Conservation (phyloP, 371 early-diverging fungal species). For the Mucor plumbeus region DNA sequence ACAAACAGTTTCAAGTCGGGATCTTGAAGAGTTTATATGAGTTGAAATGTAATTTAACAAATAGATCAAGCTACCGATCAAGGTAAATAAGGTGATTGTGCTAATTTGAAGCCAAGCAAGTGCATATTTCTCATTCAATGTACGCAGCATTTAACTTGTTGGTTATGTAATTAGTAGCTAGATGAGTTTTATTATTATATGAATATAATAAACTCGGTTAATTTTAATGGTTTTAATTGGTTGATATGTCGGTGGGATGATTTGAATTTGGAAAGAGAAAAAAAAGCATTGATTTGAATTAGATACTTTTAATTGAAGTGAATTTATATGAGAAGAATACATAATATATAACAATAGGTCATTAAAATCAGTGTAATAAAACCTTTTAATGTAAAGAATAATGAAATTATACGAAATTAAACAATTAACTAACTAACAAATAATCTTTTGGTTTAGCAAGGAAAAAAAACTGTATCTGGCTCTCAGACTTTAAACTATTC, state of each 20-base stretch:
- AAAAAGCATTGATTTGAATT: no score
- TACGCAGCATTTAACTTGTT: not conserved
- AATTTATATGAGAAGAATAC: not conserved
- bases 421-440: slow-evolving; percentile 7
- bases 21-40: slow-evolving; percentile 7
- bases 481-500: slow-evolving; percentile 4
- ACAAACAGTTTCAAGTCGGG: slow-evolving; percentile 23
- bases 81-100: slow-evolving; percentile 15
- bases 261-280: not conserved
- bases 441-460: not conserved
- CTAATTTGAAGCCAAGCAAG: slow-evolving; percentile 25
- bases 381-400: not conserved
- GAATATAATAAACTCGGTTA: slow-evolving; percentile 14
- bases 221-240: slow-evolving; percentile 1
- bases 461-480: not conserved
- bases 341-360: not conserved
- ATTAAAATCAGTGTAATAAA: not conserved
- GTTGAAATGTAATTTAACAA: not conserved
- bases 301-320: not conserved
- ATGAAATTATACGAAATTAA: slow-evolving; percentile 1
- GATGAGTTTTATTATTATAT: no score
- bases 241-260: slow-evolving; percentile 1
- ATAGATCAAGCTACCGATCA: slow-evolving; percentile 14
- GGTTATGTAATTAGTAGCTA: no score
- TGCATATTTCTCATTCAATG: slow-evolving; percentile 21